Conservation (phyloP, 352 stramenopile species). For the Pythium insidiosum region DNA sequence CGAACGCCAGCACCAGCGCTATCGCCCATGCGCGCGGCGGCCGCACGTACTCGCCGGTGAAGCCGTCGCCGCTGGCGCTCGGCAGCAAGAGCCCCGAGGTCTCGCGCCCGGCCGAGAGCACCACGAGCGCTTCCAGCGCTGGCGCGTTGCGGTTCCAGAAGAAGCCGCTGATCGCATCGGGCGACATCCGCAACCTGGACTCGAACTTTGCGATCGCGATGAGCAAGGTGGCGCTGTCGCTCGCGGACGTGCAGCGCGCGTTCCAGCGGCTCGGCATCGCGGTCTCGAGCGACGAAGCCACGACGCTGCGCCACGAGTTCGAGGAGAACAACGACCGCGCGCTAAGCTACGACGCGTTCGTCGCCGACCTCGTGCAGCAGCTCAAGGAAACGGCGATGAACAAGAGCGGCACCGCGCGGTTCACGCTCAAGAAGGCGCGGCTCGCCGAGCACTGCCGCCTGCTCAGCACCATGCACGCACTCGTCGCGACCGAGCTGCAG, state of each 20-base stretch:
- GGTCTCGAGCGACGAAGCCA: conserved; percentile 43
- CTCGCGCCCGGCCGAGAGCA: conserved; percentile 23
- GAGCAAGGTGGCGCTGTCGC: conserved; percentile 26
- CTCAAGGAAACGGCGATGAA: conserved; percentile 34
- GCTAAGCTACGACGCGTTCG: conserved; percentile 48
- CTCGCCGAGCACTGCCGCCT: conserved; percentile 38
- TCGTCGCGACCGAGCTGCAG: conserved; percentile 34
- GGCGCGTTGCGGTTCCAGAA: conserved; percentile 25
- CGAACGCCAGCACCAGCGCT: neutral
- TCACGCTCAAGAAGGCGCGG: conserved; percentile 48
- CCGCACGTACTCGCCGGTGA: conserved; percentile 32
- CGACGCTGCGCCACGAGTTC: conserved; percentile 57
- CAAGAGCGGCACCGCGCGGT: conserved; percentile 21
- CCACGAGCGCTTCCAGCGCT: conserved; percentile 12
- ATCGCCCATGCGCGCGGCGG: conserved; percentile 14
- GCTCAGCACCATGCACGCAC: conserved; percentile 37
- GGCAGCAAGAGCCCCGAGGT: neutral
- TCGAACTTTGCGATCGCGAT: conserved; percentile 57
- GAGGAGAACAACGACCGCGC: conserved; percentile 70
- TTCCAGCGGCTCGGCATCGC: conserved; percentile 40
- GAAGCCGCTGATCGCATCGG: conserved; percentile 53
- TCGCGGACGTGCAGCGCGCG: conserved; percentile 35
- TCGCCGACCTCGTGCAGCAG: conserved; percentile 48
- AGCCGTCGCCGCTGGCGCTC: neutral
- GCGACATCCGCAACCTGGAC: conserved; percentile 66